Base-by-base conservation (phyloP, 1,139 yeast species). In the Yamadazyma friedrichii region DNA sequence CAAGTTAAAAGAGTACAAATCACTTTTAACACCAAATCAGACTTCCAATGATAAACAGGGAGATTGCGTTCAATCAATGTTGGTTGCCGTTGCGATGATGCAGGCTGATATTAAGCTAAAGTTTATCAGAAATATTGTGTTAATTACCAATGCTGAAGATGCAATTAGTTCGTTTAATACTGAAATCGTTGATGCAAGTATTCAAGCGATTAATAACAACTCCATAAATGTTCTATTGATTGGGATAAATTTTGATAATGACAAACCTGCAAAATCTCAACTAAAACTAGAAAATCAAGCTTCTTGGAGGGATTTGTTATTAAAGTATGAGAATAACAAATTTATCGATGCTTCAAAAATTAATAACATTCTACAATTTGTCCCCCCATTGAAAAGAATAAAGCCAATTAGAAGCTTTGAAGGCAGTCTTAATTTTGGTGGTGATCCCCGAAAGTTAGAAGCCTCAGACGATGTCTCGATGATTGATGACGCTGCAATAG, bases 371-470 rank as follows among this genome's bases (percentile, higher is more conserved):
- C 27, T 56, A 4, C 31, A 39, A 6, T 42, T 42, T 15, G 42
- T 53, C 25, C 64, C 74, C 1, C 55, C 64, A 2, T 47, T 69
- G 42, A 66, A 65, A 46, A 54, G 60, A 35, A 63, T 67, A 1
- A 61, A 64, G 22, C 77, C 80, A 0, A 52, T 70, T 20, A 53
- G 59, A 13, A 46, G 56, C 9, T 74, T 60, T 51, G 53, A 54
- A 15, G 80, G 80, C 2, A 45, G 46, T 8, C 54, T 78, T 10
- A 57, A 70, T 4, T 53, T 78, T 28, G 82, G 80, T 1, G 52
- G 54, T 10, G 55, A 58, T 38, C 51, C 43, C 16, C 12, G 15
- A 15, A 16, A 15, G 6, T 29, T 39, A 9, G 54, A 43, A 10
- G 36, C 36, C 13, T 48, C 46, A 15, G 49, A 49, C 6, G 47